Evolutionary conservation across 305 asterid species (phyloP).

Genomic region (Plantago lanceolata): DNA sequence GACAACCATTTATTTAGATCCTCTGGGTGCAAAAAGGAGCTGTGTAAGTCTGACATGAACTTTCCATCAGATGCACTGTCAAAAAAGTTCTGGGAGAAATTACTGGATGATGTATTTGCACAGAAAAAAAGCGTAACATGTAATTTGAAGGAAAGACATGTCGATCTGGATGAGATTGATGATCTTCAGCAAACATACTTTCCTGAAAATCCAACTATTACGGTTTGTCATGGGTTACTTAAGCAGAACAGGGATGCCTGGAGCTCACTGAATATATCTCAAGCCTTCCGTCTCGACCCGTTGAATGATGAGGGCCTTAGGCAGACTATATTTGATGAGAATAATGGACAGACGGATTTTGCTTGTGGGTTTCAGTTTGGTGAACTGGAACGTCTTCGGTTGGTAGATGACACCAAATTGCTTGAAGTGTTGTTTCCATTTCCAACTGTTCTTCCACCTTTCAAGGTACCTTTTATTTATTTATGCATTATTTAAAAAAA

Average conservation of each 20-base stretch:
- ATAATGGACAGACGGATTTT: slow-evolving; percentile 50
- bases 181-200: slow-evolving; percentile 34
- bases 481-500: no score
- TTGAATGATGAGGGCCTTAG: slow-evolving; percentile 74
- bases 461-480: slow-evolving; percentile 59
- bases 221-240: slow-evolving; percentile 58
- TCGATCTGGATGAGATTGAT: slow-evolving; percentile 27
- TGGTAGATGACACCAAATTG: slow-evolving; percentile 55
- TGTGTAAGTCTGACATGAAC: slow-evolving; percentile 25
- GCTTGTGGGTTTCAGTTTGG: slow-evolving; percentile 61
- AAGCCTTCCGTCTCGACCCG: slow-evolving; percentile 69
- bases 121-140: slow-evolving; percentile 39
- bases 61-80: slow-evolving; percentile 31
- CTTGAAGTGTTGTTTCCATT: slow-evolving; percentile 74
- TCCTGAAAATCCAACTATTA: slow-evolving; percentile 78
- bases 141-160: slow-evolving; percentile 28
- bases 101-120: slow-evolving; percentile 50
- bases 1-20: slow-evolving; percentile 40
- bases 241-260: slow-evolving; percentile 50
- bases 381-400: slow-evolving; percentile 50
- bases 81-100: slow-evolving; percentile 61
- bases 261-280: slow-evolving; percentile 71
- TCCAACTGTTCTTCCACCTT: slow-evolving; percentile 90
- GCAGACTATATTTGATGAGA: slow-evolving; percentile 56
- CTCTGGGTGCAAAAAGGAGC: slow-evolving; percentile 28